These are phyloP conservation scores for Lachnellula arida DNA, from an alignment of 2,329 filamentous ascomycete species.

Conservation along the genomic window DNA sequence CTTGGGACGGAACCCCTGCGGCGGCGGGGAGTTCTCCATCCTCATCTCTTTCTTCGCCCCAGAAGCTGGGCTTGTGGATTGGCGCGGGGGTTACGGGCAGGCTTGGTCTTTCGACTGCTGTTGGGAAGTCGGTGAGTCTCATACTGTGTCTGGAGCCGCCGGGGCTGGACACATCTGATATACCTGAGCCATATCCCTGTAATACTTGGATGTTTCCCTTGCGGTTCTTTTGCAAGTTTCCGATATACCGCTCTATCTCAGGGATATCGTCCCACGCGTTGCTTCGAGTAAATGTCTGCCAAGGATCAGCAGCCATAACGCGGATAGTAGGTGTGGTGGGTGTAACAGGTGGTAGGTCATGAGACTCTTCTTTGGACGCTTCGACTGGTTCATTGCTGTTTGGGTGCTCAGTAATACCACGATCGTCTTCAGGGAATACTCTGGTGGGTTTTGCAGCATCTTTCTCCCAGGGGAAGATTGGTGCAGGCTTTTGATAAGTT, in stretches of 20 bases:
- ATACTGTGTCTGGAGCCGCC: constrained; percentile 43
- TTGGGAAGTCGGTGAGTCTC: constrained; percentile 83
- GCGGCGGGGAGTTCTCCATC: constrained; percentile 64
- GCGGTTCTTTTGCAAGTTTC: constrained; percentile 63
- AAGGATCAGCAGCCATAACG: constrained; percentile 52
- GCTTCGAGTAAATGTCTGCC: constrained; percentile 66
- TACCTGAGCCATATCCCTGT: constrained; percentile 31
- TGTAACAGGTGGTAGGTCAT: constrained; percentile 34
- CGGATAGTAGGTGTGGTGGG: constrained; percentile 46
- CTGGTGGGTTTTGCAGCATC: constrained; percentile 58
- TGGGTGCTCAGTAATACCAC: constrained; percentile 24
- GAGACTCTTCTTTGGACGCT: constrained; percentile 36
- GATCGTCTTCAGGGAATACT: constrained; percentile 57
- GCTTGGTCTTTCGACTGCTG: constrained; percentile 75
- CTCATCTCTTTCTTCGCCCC: constrained; percentile 49
- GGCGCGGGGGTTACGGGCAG: constrained; percentile 88
- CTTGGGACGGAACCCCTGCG: constrained; percentile 79
- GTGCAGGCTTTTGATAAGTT: constrained; percentile 53
- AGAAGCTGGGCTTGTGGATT: constrained; percentile 63
- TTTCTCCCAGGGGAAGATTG: constrained; percentile 89
- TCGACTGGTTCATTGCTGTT: constrained; percentile 35
- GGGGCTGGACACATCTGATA: constrained; percentile 26
- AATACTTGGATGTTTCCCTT: constrained; percentile 37
- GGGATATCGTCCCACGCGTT: constrained; percentile 95
- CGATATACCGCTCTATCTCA: constrained; percentile 84